These are phyloP conservation scores for Tuber microsphaerosporum DNA, from an alignment of 495 filamentous ascomycete genomes.

Conservation along the genomic window DNA sequence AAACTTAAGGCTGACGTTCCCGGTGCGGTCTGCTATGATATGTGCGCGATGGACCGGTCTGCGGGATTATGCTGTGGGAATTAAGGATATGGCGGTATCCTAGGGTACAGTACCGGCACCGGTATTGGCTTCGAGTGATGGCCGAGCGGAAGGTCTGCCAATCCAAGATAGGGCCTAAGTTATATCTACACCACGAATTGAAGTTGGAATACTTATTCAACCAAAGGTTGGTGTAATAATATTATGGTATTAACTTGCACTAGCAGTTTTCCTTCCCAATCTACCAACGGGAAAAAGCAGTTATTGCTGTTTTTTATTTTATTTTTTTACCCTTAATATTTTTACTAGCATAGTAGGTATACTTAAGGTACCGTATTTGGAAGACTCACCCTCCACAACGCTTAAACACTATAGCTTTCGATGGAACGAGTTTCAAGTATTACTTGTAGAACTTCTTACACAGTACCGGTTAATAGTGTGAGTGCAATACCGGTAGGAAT, in stretches of 20 bases:
- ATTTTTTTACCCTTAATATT: neutral
- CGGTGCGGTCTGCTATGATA: neutral
- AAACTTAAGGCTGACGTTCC: neutral
- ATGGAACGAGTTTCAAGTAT: neutral
- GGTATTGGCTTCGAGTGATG: neutral
- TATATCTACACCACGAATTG: neutral
- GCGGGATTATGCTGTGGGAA: neutral
- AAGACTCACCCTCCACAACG: too few species aligned
- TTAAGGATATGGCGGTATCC: neutral
- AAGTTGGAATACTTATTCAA: neutral
- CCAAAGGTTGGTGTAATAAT: too few species aligned
- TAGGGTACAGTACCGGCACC: neutral
- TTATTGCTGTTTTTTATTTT: neutral
- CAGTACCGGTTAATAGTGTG: too few species aligned
- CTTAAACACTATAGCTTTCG: neutral
- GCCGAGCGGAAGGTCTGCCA: too few species aligned
- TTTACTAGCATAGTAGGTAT: too few species aligned
- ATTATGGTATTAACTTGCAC: neutral
- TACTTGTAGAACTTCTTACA: neutral
- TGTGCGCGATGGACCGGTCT: neutral
- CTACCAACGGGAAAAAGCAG: neutral
- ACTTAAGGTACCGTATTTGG: too few species aligned
- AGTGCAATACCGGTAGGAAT: neutral
- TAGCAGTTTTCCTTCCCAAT: neutral
- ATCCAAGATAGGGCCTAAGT: neutral